Base-by-base conservation (phyloP, 1,139 yeast species). In the Blastobotrys proliferans region DNA sequence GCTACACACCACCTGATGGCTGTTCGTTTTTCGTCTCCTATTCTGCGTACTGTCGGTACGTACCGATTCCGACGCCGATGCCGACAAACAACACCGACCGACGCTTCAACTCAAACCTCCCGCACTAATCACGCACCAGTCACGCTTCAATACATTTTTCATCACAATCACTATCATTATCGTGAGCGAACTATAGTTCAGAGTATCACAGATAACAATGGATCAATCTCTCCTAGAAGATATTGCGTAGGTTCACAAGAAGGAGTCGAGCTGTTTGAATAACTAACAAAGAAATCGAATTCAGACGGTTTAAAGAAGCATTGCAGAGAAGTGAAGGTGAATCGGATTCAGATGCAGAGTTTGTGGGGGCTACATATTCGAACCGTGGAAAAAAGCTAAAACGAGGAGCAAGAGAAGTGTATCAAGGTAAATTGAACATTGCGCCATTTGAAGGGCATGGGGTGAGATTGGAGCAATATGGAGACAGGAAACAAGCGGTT, bases 361-460 rank as follows among this genome's bases (percentile, higher is more conserved):
- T 45, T 35, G 46, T 52, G 4, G 57, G 56, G n/a, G 40, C 47
- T 11, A 39, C 51, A 5, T 40, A 47, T 19, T 62, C 79, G 0
- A 81, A 81, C 55, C 67, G 86, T 42, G 86, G 86, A 10, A 73
- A 75, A 51, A 81, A 81, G 57, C 63, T 80, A 32, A 70, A 75
- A 41, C 69, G 72, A 32, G 73, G 72, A 2, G 68, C 79, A 4
- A 65, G 69, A 13, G 51, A 53, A 21, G 53, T 71, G 58, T 40
- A 70, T 53, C 63, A 61, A 60, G 62, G 64, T 61, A 55, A 63
- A 58, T 55, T 61, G 53, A 45, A 64, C 53, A 33, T 71, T 59
- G 61, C 66, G 54, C 43, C 66, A 55, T 43, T 53, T 46, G 57
- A 56, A 28, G 58, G 59, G 20, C 54, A 58, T 31, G 61, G 58